Evolutionary conservation across 2,329 filamentous ascomycete species (phyloP).

Genomic region (Fusarium concolor): DNA sequence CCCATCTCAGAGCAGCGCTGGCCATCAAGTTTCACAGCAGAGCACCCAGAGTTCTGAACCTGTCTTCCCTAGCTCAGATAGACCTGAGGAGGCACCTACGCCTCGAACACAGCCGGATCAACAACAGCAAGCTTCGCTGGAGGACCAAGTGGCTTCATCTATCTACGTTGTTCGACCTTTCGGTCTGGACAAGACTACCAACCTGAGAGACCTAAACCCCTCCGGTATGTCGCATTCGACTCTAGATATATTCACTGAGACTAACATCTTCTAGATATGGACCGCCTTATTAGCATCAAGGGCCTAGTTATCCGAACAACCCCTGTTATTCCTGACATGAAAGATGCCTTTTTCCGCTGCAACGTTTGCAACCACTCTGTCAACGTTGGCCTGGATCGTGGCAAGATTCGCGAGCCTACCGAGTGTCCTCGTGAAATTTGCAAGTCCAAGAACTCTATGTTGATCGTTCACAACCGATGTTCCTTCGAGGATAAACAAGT

Average conservation of each 20-base stretch:
- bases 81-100: conserved; percentile 61
- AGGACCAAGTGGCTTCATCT: conserved; percentile 82
- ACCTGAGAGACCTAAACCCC: conserved; percentile 93
- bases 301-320: conserved; percentile 96
- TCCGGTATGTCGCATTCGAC: conserved; percentile 64
- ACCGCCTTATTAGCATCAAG: conserved; percentile 94
- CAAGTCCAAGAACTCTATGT: conserved; percentile 92
- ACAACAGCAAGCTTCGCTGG: conserved; percentile 69
- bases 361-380: conserved; percentile 92
- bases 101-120: conserved; percentile 57
- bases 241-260: not conserved
- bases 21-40: conserved; percentile 58
- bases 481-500: conserved; percentile 97
- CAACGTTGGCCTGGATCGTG: conserved; percentile 91
- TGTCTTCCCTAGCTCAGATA: conserved; percentile 83
- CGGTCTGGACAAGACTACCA: conserved; percentile 86
- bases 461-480: conserved; percentile 96
- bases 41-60: conserved; percentile 76
- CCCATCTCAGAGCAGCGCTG: conserved; percentile 68
- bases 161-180: conserved; percentile 91
- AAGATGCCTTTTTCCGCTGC: conserved; percentile 97
- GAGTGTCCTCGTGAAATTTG: conserved; percentile 87
- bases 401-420: conserved; percentile 95
- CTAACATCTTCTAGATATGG: conserved; percentile 75
- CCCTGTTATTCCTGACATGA: conserved; percentile 98